These are phyloP conservation scores for Pseudopediastrum boryanum DNA, from an alignment of 139 green algal species.

Conservation along the genomic window DNA sequence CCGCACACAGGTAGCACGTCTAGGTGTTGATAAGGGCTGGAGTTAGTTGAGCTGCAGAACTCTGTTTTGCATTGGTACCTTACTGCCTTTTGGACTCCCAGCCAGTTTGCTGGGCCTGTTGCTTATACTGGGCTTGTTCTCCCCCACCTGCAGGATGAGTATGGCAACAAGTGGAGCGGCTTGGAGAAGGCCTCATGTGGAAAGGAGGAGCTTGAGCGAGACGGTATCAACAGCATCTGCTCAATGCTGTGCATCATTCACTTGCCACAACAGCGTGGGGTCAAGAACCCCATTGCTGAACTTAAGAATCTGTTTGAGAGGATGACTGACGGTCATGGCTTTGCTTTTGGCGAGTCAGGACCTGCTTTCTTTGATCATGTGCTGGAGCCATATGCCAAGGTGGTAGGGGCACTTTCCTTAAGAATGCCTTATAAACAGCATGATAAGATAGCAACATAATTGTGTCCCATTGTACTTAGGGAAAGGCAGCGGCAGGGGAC, in stretches of 20 bases:
- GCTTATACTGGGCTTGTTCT: background rate
- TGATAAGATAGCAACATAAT: no score
- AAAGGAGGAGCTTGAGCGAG: background rate
- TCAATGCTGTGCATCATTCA: background rate
- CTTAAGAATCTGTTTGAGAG: background rate
- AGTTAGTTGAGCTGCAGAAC: no score
- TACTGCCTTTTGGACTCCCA: background rate
- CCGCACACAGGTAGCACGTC: no score
- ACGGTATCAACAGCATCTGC: background rate
- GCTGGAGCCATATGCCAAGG: background rate
- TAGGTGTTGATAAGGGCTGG: no score
- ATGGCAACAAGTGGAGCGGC: background rate
- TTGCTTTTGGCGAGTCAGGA: background rate
- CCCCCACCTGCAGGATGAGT: background rate
- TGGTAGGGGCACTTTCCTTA: no score
- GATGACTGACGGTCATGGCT: background rate
- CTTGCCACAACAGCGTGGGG: background rate
- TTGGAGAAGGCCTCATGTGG: background rate
- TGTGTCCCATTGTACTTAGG: no score
- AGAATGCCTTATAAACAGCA: no score
- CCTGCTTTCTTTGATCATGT: background rate
- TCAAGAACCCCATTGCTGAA: background rate
- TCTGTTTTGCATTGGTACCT: no score
- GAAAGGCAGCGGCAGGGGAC: no score
- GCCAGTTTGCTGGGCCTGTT: background rate